Evolutionary conservation across 805 yeast genomes (phyloP), one percentile per base, ranked within the genome.

Genomic region (Naumovozyma dairenensis): DNA sequence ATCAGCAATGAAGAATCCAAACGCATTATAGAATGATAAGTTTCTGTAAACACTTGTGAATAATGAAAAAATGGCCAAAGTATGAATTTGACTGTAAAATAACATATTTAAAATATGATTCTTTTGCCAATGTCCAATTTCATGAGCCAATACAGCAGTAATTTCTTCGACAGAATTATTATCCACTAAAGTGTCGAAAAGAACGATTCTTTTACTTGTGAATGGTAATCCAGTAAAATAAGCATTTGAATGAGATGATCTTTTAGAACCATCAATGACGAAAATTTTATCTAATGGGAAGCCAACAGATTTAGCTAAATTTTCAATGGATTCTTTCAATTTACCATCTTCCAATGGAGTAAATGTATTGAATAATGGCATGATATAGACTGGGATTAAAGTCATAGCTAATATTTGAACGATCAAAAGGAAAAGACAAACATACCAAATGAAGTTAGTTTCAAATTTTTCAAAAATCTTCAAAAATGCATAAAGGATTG

Each of bases 71-170:
- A 77, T 68, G 17, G 72, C 49, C 45, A 80, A 72, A 33, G 78
- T 58, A 46, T 82, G 82, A 4, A 63, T 55, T 59, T 84, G 87
- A 30, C 74, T 66, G 42, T 78, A 69, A 4, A 71, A 50, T 50
- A 92, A 60, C 69, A 80, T 71, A 54, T 77, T 77, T n/a, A 87
- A 66, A 40, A 87, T 80, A 59, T 92, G 99, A 38, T 80, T 77
- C 56, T 81, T 69, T 49, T 80, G 78, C 99, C 99, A 92, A 59
- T 92, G 99, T 33, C 99, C 99, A 46, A 92, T 80, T 65, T 92
- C 99, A 55, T 92, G 99, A n/a, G 94, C 97, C 44, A 89, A 68
- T 1, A 92, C 95, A 33, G 97, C 96, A 33, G 86, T 84, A 26
- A 86, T 83, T 60, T 92, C 94, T 28, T 70, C 72, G 19, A 74